Conservation (phyloP, 2,329 filamentous ascomycete species). For the Septoria petroselini region DNA sequence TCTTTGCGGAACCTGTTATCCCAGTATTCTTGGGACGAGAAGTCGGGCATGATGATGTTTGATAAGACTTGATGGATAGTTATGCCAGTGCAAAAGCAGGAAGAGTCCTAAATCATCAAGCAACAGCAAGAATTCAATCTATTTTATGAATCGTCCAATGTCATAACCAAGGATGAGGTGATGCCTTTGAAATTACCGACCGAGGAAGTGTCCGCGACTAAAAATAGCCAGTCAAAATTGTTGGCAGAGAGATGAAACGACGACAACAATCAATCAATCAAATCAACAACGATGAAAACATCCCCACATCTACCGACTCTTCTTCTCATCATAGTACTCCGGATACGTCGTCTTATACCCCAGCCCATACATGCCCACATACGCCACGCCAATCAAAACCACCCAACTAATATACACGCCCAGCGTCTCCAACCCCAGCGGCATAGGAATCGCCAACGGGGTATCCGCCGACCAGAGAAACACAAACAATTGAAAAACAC, state of each 20-base stretch:
- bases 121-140: conserved; percentile 1
- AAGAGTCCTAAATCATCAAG: not conserved
- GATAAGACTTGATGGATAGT: not conserved
- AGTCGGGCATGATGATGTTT: conserved; percentile 23
- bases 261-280: not conserved
- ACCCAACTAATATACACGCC: conserved; percentile 24
- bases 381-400: conserved; percentile 23
- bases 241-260: not conserved
- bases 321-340: conserved; percentile 24
- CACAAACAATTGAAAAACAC: conserved; percentile 27
- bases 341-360: conserved; percentile 26
- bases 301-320: conserved; percentile 23
- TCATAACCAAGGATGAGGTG: not conserved
- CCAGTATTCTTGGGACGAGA: conserved; percentile 27
- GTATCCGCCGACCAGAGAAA: conserved; percentile 26
- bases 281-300: too few species aligned
- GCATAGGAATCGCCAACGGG: conserved; percentile 26
- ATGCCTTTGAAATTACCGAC: too few species aligned
- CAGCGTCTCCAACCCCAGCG: conserved; percentile 19
- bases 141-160: not conserved
- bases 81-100: not conserved
- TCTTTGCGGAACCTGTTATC: conserved; percentile 23
- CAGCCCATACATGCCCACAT: conserved; percentile 20
- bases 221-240: too few species aligned
- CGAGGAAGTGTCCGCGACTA: too few species aligned